Percentiles rank a stretch among this genome's conserved stretches.
These are phyloP conservation scores for Tolypocladium pustulatum DNA, from an alignment of 2,329 filamentous ascomycete genomes.

Conservation along the genomic window DNA sequence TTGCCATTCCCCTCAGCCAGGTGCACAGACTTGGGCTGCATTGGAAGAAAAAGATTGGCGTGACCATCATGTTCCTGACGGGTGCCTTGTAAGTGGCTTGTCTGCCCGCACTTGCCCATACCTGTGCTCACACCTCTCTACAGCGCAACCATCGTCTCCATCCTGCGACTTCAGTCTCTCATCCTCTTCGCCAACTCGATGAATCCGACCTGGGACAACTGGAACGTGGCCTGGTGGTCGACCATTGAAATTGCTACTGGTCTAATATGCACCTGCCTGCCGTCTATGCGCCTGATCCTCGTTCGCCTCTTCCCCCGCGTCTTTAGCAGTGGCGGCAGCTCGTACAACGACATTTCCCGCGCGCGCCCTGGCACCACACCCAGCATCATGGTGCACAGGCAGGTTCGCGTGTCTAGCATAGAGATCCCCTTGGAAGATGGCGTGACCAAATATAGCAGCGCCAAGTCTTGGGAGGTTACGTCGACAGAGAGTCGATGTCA, in stretches of 20 bases:
- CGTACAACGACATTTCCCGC: background rate
- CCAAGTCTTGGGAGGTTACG: background rate
- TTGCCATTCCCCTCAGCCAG: conserved; percentile 1
- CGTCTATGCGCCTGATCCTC: background rate
- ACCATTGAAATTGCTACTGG: background rate
- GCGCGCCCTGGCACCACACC: background rate
- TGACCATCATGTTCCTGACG: conserved; percentile 2
- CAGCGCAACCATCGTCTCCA: background rate
- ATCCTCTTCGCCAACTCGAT: background rate
- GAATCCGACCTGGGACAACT: background rate
- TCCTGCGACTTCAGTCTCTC: background rate
- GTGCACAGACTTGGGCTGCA: background rate
- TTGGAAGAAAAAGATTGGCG: conserved; percentile 4
- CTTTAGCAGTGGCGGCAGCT: background rate
- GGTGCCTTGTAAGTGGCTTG: background rate
- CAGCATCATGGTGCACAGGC: background rate
- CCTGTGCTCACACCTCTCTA: background rate
- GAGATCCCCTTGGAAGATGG: background rate
- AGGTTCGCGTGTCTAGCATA: background rate
- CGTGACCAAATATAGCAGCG: background rate
- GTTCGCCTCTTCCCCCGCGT: background rate
- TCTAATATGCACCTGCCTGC: background rate
- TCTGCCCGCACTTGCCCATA: background rate
- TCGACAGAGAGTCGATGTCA: background rate
- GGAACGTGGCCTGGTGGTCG: background rate